phyloP scores from a whole-genome alignment of 1,284 basidiomycete genomes.

The Fistulina hepatica region DNA sequence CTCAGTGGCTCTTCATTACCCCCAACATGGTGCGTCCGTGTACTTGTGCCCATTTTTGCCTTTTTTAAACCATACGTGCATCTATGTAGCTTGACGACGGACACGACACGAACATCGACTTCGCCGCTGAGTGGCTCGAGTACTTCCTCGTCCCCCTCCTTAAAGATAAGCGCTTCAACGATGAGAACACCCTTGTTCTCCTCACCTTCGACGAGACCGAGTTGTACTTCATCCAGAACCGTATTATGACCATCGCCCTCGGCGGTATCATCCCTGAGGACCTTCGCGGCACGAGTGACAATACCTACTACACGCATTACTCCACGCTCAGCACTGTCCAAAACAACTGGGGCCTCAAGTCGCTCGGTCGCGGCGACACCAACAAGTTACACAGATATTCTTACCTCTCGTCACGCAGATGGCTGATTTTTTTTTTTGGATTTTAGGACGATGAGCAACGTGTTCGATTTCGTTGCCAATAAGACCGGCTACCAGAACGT shows the following conservation, averaged over 20 bases:
- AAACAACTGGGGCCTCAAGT: slow-evolving; percentile 53
- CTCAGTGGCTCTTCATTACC: slow-evolving; percentile 56
- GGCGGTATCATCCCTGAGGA: slow-evolving; percentile 39
- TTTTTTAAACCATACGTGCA: neutral
- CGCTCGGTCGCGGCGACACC: slow-evolving; percentile 43
- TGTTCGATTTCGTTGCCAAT: slow-evolving; percentile 32
- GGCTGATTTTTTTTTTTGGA: neutral
- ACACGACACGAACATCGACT: slow-evolving; percentile 50
- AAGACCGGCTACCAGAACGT: slow-evolving; percentile 26
- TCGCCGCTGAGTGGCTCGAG: slow-evolving; percentile 36
- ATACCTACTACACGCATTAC: slow-evolving; percentile 57
- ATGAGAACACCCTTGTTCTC: slow-evolving; percentile 6
- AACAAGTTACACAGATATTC: slow-evolving; percentile 1
- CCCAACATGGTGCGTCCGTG: slow-evolving; percentile 35
- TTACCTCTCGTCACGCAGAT: neutral
- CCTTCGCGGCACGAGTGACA: slow-evolving; percentile 36
- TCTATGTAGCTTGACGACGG: slow-evolving; percentile 28
- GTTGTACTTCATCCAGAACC: slow-evolving; percentile 35
- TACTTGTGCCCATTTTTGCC: neutral
- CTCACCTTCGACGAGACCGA: slow-evolving; percentile 39
- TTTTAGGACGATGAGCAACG: slow-evolving; percentile 28
- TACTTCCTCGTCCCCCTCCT: slow-evolving; percentile 49
- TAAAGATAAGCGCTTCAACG: slow-evolving; percentile 30
- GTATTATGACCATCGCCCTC: slow-evolving; percentile 37
- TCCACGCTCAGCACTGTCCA: slow-evolving; percentile 48